These are phyloP conservation scores for Picochlorum sp. DNA, from an alignment of 139 green algal genomes.

Conservation along the genomic window DNA sequence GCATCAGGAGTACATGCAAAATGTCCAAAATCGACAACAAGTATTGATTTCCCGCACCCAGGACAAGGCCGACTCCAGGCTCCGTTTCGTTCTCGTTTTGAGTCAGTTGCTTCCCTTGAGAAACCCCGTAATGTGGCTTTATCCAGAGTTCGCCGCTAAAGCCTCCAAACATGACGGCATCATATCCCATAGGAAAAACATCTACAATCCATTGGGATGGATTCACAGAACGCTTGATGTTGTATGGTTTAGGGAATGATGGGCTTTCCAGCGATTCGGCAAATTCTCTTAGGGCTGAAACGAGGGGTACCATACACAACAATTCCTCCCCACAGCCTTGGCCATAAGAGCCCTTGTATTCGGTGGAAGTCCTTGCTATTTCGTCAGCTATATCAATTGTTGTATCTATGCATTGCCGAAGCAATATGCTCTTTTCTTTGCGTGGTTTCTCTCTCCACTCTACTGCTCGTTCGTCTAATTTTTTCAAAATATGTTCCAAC, in stretches of 20 bases:
- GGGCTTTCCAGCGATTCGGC: constrained; percentile 29
- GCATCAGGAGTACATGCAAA: constrained; percentile 43
- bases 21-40: constrained; percentile 38
- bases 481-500: constrained; percentile 12
- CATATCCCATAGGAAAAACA: constrained; percentile 35
- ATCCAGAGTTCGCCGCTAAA: constrained; percentile 63
- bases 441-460: constrained; percentile 22
- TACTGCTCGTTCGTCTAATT: constrained; percentile 23
- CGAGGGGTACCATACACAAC: constrained; percentile 29
- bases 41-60: constrained; percentile 61
- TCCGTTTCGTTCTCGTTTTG: neutral
- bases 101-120: constrained; percentile 16
- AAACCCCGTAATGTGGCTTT: constrained; percentile 38
- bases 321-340: constrained; percentile 48
- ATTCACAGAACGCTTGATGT: neutral
- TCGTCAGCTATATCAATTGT: constrained; percentile 19
- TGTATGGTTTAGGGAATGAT: constrained; percentile 12
- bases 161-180: constrained; percentile 38
- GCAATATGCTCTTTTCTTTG: constrained; percentile 22
- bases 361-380: constrained; percentile 13
- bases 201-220: constrained; percentile 38
- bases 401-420: constrained; percentile 32
- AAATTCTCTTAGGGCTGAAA: constrained; percentile 34
- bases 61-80: constrained; percentile 41
- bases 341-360: constrained; percentile 46